Evolutionary conservation across 2,329 filamentous ascomycete species (phyloP), one percentile per base, ranked within the genome.

Genomic region (Hansfordia pulvinata): DNA sequence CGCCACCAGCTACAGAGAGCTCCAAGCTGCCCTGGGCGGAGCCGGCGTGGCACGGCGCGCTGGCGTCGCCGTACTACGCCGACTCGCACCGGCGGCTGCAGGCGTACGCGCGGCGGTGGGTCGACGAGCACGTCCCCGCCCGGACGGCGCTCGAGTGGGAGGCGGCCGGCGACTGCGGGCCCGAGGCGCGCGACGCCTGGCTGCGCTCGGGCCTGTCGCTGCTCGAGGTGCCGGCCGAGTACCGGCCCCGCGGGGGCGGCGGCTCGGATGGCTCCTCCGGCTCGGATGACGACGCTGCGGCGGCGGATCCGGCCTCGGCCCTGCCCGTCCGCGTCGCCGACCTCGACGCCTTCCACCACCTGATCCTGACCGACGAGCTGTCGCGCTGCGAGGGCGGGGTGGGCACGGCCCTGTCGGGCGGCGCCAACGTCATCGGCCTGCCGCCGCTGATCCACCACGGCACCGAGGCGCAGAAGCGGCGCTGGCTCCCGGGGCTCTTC

Each of bases 141-240:
- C 68, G 69, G 0, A 56, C 67, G 39, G 63, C 64, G 14, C 57
- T 72, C 12, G 65, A 75, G 28, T 78, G 71, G 72, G 73, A 78
- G 40, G 57, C 55, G 4, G 62, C 60, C 3, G 59, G 60, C 2
- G 48, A 64, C 30, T 63, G 64, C 13, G 62, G 62, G 12, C 47
- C 52, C 10, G 30, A 42, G 19, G 58, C 50, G 18, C 43, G 51
- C 28, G 38, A 35, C 5, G 38, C 38, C 10, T 50, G 52, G 26
- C 44, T 44, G 30, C 42, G 47, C 12, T 44, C 53, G 1, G 54
- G 56, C 2, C 50, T 50, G 5, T 37, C 39, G 7, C 14, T 50
- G 3, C 28, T 35, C 5, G 43, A 46, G 5, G 30, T 46, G 2
- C 56, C 47, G 9, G 32, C 46, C 4, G 41, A 49, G 12, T 53